phyloP scores from a whole-genome alignment of 2,329 filamentous ascomycete genomes.

The Phialophora tarda region DNA sequence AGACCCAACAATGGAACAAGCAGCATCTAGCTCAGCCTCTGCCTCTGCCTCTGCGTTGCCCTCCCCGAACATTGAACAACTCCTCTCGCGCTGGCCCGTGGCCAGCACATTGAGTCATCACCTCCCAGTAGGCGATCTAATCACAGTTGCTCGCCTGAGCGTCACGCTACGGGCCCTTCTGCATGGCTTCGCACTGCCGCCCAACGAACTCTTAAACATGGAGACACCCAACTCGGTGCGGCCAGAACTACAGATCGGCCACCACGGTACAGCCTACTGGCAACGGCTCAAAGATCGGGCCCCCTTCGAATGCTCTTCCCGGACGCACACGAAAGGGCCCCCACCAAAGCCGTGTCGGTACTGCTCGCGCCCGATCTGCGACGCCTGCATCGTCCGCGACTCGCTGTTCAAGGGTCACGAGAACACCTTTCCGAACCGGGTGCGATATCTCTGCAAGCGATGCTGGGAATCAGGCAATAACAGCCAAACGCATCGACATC shows the following conservation, averaged over 20 bases:
- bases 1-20: neutral
- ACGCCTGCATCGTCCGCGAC: conserved; percentile 43
- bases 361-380: conserved; percentile 44
- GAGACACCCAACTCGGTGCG: conserved; percentile 18
- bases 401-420: conserved; percentile 41
- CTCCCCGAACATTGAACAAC: conserved; percentile 33
- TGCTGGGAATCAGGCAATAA: conserved; percentile 42
- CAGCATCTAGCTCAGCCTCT: neutral
- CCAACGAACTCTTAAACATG: neutral
- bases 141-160: conserved; percentile 41
- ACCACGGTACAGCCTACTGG: conserved; percentile 43
- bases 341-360: conserved; percentile 39
- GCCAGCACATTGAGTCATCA: conserved; percentile 38
- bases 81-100: conserved; percentile 42
- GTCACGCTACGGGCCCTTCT: conserved; percentile 39
- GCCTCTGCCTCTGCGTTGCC: neutral
- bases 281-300: conserved; percentile 40
- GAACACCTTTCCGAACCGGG: conserved; percentile 43
- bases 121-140: conserved; percentile 42
- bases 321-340: conserved; percentile 40
- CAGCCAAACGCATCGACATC: conserved; percentile 38
- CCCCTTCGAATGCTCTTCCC: conserved; percentile 40
- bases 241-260: conserved; percentile 40
- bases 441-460: conserved; percentile 41
- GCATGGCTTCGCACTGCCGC: conserved; percentile 41